A percentile compares a stretch with the other conserved stretches of the same genome.
Conservation (phyloP, 192 early-diverging fungal genomes). For the Linderina pennispora region DNA sequence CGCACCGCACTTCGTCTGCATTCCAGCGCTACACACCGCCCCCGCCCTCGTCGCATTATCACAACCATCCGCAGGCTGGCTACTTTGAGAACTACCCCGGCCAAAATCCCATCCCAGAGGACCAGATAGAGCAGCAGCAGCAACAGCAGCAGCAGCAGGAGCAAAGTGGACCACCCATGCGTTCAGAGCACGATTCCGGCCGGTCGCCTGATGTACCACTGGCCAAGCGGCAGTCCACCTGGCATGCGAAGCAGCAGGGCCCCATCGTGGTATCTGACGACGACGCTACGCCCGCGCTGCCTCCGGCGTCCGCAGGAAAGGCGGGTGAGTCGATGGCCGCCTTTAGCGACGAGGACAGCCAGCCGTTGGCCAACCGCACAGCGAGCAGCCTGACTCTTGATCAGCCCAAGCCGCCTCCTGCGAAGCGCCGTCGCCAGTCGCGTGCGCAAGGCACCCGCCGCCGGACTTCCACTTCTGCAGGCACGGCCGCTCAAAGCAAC, state of each 20-base stretch:
- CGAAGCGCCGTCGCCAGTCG: conserved; percentile 19
- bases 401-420: conserved; percentile 4
- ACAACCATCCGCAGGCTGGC: no score
- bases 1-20: neutral
- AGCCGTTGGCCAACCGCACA: conserved; percentile 15
- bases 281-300: no score
- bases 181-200: neutral
- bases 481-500: neutral
- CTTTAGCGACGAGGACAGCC: conserved; percentile 26
- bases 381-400: neutral
- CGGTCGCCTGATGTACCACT: conserved; percentile 6
- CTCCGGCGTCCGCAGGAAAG: no score
- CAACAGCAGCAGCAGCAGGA: no score
- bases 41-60: no score
- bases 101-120: no score
- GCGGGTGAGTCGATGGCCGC: no score
- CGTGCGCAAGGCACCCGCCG: conserved; percentile 6
- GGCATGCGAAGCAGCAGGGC: conserved; percentile 1
- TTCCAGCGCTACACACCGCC: neutral
- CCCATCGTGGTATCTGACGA: conserved; percentile 7
- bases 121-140: no score
- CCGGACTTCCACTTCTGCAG: conserved; percentile 2
- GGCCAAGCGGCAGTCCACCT: conserved; percentile 5
- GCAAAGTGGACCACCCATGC: no score
- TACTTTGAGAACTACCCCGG: no score